Base-by-base conservation (phyloP, 2,329 filamentous ascomycete species). In the Neocucurbitaria cava region DNA sequence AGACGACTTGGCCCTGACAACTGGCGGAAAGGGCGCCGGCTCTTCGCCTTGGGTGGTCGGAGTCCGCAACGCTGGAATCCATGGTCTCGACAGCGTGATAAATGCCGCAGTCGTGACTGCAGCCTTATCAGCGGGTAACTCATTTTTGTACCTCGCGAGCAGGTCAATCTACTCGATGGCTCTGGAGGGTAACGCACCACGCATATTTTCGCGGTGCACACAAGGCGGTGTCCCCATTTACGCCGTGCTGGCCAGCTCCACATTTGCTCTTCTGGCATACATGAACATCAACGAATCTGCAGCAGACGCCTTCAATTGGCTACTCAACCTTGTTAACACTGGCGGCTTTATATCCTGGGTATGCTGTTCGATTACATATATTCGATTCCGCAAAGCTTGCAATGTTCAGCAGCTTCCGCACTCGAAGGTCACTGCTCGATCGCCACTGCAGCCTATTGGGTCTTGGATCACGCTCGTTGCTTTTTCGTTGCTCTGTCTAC, bases 31-130 rank as follows among this genome's bases (percentile, higher is more conserved):
- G 5, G 83, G 82, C 43, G 84, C 84, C 1, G 82, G 80, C 7
- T 81, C 83, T 1, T 81, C 79, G 0, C 77, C 80, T 0, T 83
- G 81, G 57, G 81, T 82, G 5, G 73, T 82, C 15, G 81, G 77
- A 21, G 81, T 82, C 62, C 78, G 78, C 50, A 76, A 79, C 49
- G 80, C 70, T n/a, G 80, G 81, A 3, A 82, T 84, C 54, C 75
- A 78, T 2, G 83, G 81, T 1, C 81, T 91, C 2, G 85, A 88
- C 63, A 84, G 84, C 56, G 81, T 89, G 61, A 87, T 90, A 77
- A 90, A 91, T 67, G 87, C 82, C 30, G 86, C 84, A 18, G 84
- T 90, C 63, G 77, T 90, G 46, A 86, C 88, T 15, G 88, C 86
- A 5, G 88, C 87, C 1, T 83, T 81, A 76, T 83, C 81, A 0